Percentiles rank a stretch among this genome's conserved stretches.
phyloP scores from a whole-genome alignment of 352 stramenopile genomes.

The Saprolegnia diclina region DNA sequence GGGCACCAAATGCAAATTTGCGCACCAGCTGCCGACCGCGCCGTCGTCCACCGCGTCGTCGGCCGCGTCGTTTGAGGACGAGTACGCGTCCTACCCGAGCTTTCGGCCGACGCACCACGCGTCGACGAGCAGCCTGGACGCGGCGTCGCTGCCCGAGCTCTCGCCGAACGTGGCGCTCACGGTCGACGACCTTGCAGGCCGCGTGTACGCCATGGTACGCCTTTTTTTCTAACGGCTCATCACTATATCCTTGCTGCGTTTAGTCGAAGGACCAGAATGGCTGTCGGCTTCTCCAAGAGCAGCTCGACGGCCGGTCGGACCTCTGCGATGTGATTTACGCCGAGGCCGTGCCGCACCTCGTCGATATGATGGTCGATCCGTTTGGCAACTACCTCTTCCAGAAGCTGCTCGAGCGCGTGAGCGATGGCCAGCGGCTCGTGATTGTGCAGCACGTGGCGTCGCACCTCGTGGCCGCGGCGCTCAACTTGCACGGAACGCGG shows the following conservation, averaged over 20 bases:
- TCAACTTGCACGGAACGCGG: constrained; percentile 97
- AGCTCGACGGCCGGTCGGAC: constrained; percentile 90
- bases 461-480: constrained; percentile 92
- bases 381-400: constrained; percentile 99
- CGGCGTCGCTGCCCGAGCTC: constrained; percentile 9
- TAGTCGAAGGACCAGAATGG: constrained; percentile 95
- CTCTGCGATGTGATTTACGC: constrained; percentile 93
- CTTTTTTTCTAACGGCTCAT: background rate
- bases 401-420: constrained; percentile 96
- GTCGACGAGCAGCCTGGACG: background rate
- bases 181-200: constrained; percentile 67
- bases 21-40: constrained; percentile 38
- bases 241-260: background rate
- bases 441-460: constrained; percentile 91
- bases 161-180: constrained; percentile 40
- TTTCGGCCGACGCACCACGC: background rate
- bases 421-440: constrained; percentile 82
- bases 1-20: constrained; percentile 83
- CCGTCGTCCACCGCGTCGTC: constrained; percentile 20
- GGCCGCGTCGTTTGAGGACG: constrained; percentile 33
- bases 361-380: constrained; percentile 97
- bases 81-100: constrained; percentile 6
- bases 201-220: constrained; percentile 70
- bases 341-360: constrained; percentile 95
- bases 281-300: constrained; percentile 95